A percentile compares a stretch with the other conserved stretches of the same genome.
Evolutionary conservation across 176 grass and related monocot species (phyloP).

Genomic region (Phyllostachys edulis): DNA sequence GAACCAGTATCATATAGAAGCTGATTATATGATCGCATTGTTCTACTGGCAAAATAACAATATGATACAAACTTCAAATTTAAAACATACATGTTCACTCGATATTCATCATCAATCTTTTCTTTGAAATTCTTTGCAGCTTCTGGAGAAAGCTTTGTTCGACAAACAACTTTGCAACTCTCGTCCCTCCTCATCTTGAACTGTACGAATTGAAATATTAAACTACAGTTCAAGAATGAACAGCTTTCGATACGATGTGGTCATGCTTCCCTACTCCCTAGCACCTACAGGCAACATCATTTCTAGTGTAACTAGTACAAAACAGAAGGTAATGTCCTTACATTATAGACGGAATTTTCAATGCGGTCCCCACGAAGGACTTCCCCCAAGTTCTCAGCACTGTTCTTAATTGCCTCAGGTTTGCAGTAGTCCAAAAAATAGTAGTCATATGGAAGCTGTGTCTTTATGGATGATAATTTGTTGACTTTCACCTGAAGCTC

Average conservation of each 20-base stretch:
- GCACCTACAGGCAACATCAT: background rate
- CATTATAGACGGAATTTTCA: constrained; percentile 76
- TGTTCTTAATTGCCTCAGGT: constrained; percentile 64
- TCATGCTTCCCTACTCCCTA: background rate
- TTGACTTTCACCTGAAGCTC: constrained; percentile 88
- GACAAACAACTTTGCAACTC: constrained; percentile 68
- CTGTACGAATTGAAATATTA: constrained; percentile 30
- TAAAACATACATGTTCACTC: constrained; percentile 73
- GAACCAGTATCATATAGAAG: constrained; percentile 6
- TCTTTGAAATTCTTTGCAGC: constrained; percentile 81
- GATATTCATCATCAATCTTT: constrained; percentile 86
- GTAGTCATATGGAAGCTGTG: constrained; percentile 84
- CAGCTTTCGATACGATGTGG: background rate
- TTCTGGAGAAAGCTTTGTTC: constrained; percentile 53
- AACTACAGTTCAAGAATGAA: background rate
- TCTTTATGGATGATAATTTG: constrained; percentile 81
- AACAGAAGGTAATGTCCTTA: constrained; percentile 26
- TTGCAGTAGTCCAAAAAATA: constrained; percentile 90
- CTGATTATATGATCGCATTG: background rate
- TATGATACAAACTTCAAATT: background rate
- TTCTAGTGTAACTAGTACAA: constrained; percentile 5
- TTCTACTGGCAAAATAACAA: constrained; percentile 5
- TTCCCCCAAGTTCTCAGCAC: constrained; percentile 80
- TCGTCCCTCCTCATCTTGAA: constrained; percentile 80
- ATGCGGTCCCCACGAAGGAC: constrained; percentile 85